Evolutionary conservation across 2,329 filamentous ascomycete species (phyloP), one percentile per base, ranked within the genome.

Genomic region (Cordyceps javanica): DNA sequence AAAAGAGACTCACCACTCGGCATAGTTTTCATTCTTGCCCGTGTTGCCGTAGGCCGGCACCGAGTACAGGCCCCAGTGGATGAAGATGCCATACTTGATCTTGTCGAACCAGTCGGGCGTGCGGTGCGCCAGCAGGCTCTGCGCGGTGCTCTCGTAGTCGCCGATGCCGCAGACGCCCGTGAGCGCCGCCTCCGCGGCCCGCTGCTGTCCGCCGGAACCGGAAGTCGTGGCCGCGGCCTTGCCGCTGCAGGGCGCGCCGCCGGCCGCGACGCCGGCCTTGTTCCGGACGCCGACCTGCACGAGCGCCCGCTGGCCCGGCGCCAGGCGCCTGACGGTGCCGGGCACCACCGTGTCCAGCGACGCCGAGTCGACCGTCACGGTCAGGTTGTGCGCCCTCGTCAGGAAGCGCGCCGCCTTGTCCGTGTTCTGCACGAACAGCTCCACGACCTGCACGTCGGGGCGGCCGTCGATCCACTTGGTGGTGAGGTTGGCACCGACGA

Each of bases 51-150:
- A 85, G 3, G 76, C 80, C 0, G 81, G 77, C 0, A 83, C 80
- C 0, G 78, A 68, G 61, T 82, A 85, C 0, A 76, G 70, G 0
- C 82, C 81, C 79, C 82, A 84, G 60, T 84, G 82, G 41, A 84
- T 80, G 63, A 85, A 84, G 38, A 85, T 84, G 0, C 82, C 82
- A 60, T 73, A 85, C 58, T 85, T 85, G 23, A 72, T 77, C 42
- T 76, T 72, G 55, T 80, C 73, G 61, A 76, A 85, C 81, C 82
- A 84, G 5, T 73, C 69, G 0, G 80, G 80, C 14, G 74, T 73
- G 63, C 72, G 70, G 48, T 77, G 74, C 19, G 65, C 66, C 1
- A 68, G 67, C 3, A 77, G 65, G 57, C 69, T 75, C 10, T 48
- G 44, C 13, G 44, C 30, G 19, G 57, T 55, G 13, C 16, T 39